A percentile compares a stretch with the other conserved stretches of the same genome.
Evolutionary conservation across 257 asterid genomes (phyloP).

Genomic region (Schizonepeta tenuifolia): DNA sequence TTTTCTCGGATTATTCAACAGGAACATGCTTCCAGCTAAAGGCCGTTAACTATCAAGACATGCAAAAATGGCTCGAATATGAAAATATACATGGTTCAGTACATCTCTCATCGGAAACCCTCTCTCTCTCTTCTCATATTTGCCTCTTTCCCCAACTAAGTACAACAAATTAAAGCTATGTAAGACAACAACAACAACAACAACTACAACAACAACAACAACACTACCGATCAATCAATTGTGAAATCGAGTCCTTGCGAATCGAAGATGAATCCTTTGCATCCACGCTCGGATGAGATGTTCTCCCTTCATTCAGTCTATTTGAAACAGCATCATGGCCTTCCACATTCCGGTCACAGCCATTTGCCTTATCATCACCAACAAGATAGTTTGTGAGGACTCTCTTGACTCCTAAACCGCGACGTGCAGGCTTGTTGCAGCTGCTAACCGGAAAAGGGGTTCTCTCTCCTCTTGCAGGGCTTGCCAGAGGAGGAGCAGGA

Average conservation of each 20-base stretch:
- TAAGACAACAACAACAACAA: slow-evolving; percentile 7
- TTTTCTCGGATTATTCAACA: neutral
- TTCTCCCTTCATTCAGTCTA: slow-evolving; percentile 36
- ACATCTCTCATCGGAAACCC: slow-evolving; percentile 5
- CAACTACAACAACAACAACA: too few relatives aligned
- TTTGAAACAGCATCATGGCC: slow-evolving; percentile 45
- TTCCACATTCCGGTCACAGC: slow-evolving; percentile 39
- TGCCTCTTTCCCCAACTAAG: slow-evolving; percentile 12
- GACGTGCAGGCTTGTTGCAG: slow-evolving; percentile 54
- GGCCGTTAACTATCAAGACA: neutral
- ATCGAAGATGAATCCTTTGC: slow-evolving; percentile 39
- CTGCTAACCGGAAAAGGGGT: slow-evolving; percentile 53
- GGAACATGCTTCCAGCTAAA: neutral
- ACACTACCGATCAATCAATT: slow-evolving; percentile 37
- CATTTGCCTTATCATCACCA: slow-evolving; percentile 58
- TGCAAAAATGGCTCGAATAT: slow-evolving; percentile 15
- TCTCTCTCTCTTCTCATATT: neutral
- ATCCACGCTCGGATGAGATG: slow-evolving; percentile 27
- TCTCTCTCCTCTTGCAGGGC: slow-evolving; percentile 69
- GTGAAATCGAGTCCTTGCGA: slow-evolving; percentile 26
- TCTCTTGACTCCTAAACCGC: slow-evolving; percentile 79
- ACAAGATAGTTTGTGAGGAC: slow-evolving; percentile 73
- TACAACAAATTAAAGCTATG: slow-evolving; percentile 25
- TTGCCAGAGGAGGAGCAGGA: slow-evolving; percentile 48
- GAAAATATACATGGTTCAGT: slow-evolving; percentile 1